Conservation (phyloP, 768 basidiomycete species). For the Pisolithus albus region DNA sequence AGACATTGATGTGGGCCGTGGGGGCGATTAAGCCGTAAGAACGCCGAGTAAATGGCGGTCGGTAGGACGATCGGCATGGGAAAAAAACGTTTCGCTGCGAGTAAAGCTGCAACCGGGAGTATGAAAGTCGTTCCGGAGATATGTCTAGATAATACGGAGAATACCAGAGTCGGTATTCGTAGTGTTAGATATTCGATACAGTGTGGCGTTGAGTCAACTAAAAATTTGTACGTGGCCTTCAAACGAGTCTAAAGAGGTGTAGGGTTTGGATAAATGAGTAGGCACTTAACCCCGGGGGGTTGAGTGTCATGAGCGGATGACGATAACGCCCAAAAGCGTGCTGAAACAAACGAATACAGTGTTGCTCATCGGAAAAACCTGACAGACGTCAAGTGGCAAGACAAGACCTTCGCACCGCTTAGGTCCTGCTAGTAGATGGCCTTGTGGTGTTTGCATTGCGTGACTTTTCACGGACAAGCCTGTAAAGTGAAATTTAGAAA, state of each 20-base stretch:
- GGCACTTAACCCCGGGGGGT: not conserved
- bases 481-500: not conserved
- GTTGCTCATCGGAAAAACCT: no score
- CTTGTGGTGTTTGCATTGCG: not conserved
- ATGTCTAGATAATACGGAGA: not conserved
- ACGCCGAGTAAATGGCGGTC: no score
- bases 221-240: not conserved
- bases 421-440: not conserved
- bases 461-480: not conserved
- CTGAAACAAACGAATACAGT: no score
- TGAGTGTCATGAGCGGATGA: no score
- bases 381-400: not conserved
- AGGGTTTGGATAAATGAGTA: not conserved
- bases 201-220: not conserved
- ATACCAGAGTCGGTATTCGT: not conserved
- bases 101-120: no score
- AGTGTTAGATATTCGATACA: not conserved
- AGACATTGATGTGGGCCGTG: no score
- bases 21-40: no score
- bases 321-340: no score
- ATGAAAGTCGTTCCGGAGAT: no score
- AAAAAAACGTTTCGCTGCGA: no score
- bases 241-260: not conserved
- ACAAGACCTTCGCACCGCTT: not conserved
- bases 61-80: no score